Evolutionary conservation across 768 basidiomycete genomes (phyloP), one percentile per base, ranked within the genome.

Genomic region (Kwoniella dendrophila): DNA sequence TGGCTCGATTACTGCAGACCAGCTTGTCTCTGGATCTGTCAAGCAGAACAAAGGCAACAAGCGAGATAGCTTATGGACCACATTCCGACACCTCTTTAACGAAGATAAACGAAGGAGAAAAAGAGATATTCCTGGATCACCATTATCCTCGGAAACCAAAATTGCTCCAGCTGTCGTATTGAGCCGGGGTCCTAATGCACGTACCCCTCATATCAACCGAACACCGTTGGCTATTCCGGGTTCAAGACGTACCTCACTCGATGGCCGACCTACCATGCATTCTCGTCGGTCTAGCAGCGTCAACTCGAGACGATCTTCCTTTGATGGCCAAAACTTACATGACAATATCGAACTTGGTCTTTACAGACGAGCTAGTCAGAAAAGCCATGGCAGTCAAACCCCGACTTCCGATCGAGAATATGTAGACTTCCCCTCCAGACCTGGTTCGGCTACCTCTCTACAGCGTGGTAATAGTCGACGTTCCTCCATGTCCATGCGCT

Each of bases 31-130:
- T 33, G 58, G 47, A 26, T 8, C 45, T 7, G 34, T 58, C 22
- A 55, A 49, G 22, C 51, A 51, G 27, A 1, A 20, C 18, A 81
- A 75, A 68, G 56, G 62, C 30, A 83, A 87, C 24, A 87, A 89
- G 74, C 83, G 89, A 34, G 89, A 90, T 7, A 92, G 89, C 73
- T 76, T 98, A 29, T 81, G 97, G 50, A 87, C 88, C 2, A 85
- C 91, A 5, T 92, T 98, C 80, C 85, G 90, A 45, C 83, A 88
- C 64, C 92, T 94, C 90, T 95, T 97, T 80, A 86, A 92, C 62
- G 92, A 96, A 63, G 93, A 93, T 66, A 68, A 69, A 18, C 83
- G 84, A 67, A 92, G 90, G 74, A 87, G 91, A 3, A 95, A 94
- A 81, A 84, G 89, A 53, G 64, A 70, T 18, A 50, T 59, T 26